Conservation (phyloP, 2,329 filamentous ascomycete species). For the Ascochyta fabae region DNA sequence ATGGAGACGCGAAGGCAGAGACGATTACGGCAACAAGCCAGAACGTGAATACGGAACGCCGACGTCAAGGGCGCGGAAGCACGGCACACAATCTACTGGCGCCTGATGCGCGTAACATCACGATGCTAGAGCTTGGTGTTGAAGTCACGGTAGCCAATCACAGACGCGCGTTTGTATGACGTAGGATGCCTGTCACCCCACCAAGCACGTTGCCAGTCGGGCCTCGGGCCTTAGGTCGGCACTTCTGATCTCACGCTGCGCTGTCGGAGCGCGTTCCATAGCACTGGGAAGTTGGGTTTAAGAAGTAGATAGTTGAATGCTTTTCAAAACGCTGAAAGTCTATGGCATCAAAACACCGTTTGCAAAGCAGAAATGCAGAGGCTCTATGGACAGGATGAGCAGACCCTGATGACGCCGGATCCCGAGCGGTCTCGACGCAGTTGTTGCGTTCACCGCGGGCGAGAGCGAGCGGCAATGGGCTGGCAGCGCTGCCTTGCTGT, state of each 20-base stretch:
- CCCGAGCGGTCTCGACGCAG: conserved; percentile 9
- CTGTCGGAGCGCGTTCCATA: conserved; percentile 1
- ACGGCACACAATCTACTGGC: conserved; percentile 4
- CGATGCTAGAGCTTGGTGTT: conserved; percentile 15
- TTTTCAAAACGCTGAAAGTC: conserved; percentile 20
- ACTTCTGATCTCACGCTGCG: neutral
- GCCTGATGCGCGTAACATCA: conserved; percentile 4
- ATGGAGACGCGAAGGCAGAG: neutral
- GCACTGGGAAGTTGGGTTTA: neutral
- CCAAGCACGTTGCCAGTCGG: conserved; percentile 5
- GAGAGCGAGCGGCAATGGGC: conserved; percentile 1
- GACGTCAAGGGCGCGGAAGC: conserved; percentile 12
- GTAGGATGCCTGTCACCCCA: conserved; percentile 12
- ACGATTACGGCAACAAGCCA: neutral
- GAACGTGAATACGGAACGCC: neutral
- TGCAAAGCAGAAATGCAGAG: conserved; percentile 9
- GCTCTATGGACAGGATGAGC: conserved; percentile 12
- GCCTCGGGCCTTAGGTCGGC: conserved; percentile 11
- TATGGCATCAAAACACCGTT: conserved; percentile 19
- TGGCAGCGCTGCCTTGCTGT: conserved; percentile 6
- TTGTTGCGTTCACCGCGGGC: neutral
- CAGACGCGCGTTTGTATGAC: conserved; percentile 2
- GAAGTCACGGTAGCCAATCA: conserved; percentile 5
- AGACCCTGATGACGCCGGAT: conserved; percentile 7
- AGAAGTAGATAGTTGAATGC: conserved; percentile 9